These are phyloP conservation scores for Nakazawaea populi DNA, from an alignment of 805 yeast genomes.

Conservation along the genomic window DNA sequence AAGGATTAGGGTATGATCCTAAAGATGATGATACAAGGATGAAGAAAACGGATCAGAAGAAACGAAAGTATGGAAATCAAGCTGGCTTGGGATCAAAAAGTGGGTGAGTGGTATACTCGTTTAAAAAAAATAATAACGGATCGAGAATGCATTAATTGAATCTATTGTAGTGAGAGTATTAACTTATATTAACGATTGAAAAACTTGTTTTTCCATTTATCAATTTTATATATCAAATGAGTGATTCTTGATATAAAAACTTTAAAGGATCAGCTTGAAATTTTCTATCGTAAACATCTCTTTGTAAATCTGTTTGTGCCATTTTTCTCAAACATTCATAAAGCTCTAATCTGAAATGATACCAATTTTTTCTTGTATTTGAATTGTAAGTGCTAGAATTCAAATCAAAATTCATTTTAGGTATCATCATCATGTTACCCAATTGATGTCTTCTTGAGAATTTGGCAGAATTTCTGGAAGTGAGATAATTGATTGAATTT, in stretches of 20 bases:
- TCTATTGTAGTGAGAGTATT: too few relatives aligned
- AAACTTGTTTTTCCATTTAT: too few relatives aligned
- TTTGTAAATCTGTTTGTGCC: neutral
- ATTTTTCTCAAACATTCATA: neutral
- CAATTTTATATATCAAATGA: neutral
- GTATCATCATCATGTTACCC: neutral
- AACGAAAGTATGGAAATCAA: conserved; percentile 4
- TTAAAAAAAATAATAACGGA: too few relatives aligned
- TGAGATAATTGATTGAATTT: neutral
- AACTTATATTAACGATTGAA: too few relatives aligned
- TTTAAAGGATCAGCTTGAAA: neutral
- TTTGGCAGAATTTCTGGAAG: conserved; percentile 3
- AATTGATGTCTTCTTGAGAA: conserved; percentile 1
- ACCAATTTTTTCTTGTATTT: neutral
- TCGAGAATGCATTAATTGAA: neutral
- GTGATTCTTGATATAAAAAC: neutral
- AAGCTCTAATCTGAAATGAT: neutral
- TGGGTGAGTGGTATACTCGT: too few relatives aligned
- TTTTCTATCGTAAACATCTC: neutral
- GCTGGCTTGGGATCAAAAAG: conserved; percentile 6
- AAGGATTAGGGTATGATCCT: conserved; percentile 9
- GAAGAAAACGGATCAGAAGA: neutral
- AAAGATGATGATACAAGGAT: neutral
- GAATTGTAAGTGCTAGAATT: neutral
- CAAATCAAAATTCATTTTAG: neutral